Conservation (phyloP, 108 stramenopile species). For the Stephanodiscus minutulus region DNA sequence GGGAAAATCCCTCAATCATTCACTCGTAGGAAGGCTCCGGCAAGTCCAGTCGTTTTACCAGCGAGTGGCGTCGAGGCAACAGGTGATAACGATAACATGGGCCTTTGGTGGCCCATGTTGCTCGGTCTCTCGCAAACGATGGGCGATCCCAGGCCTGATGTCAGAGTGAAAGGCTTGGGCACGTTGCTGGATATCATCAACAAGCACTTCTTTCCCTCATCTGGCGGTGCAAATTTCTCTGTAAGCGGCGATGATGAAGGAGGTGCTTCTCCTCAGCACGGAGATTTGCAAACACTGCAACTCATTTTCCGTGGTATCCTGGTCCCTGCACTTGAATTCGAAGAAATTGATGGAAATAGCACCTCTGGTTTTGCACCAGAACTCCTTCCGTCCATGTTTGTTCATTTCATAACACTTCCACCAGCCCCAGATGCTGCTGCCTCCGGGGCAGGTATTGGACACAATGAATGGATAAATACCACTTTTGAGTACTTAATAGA, state of each 20-base stretch:
- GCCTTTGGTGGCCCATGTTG: conserved; percentile 97
- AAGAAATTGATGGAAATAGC: conserved; percentile 57
- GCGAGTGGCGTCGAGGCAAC: conserved; percentile 31
- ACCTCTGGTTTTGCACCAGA: conserved; percentile 48
- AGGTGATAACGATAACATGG: conserved; percentile 60
- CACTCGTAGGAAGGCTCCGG: conserved; percentile 15
- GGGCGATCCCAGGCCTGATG: conserved; percentile 72
- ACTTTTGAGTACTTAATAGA: conserved; percentile 84
- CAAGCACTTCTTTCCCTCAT: conserved; percentile 66
- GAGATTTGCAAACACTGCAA: conserved; percentile 78
- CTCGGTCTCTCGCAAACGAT: conserved; percentile 87
- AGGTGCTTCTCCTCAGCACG: conserved; percentile 35
- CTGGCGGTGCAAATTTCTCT: conserved; percentile 3
- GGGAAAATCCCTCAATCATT: conserved; percentile 41
- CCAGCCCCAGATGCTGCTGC: conserved; percentile 18
- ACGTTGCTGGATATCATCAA: conserved; percentile 67
- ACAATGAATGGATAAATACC: conserved; percentile 69
- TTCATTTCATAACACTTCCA: conserved; percentile 58
- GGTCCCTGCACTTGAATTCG: conserved; percentile 83
- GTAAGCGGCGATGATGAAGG: conserved; percentile 21
- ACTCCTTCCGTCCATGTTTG: conserved; percentile 75
- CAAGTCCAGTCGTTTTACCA: conserved; percentile 8
- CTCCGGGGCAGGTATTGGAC: conserved; percentile 20
- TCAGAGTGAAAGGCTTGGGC: conserved; percentile 68
- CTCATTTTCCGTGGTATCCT: conserved; percentile 81